These are phyloP conservation scores for Plasmodium cynomolgi DNA, from an alignment of 169 alveolate genomes.

Conservation along the genomic window DNA sequence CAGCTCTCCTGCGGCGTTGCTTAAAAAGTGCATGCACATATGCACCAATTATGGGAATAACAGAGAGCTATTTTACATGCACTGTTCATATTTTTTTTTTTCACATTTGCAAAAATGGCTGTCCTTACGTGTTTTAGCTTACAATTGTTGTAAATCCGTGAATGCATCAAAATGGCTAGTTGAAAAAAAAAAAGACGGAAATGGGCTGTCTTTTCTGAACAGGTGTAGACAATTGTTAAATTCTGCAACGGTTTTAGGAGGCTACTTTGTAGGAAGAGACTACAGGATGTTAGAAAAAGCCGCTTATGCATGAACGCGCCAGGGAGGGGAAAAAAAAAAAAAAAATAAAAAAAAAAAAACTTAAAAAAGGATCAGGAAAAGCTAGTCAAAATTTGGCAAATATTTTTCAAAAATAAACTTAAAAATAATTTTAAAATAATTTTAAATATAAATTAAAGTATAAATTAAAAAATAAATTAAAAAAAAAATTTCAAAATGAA, in stretches of 20 bases:
- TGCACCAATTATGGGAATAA: not conserved
- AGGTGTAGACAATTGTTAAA: not conserved
- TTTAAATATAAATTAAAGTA: not conserved
- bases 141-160: not conserved
- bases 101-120: not conserved
- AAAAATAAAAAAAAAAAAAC: not conserved
- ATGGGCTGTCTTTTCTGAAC: not conserved
- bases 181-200: not conserved
- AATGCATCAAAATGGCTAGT: constrained; percentile 36
- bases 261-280: constrained; percentile 2
- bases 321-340: constrained; percentile 19
- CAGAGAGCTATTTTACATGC: constrained; percentile 36
- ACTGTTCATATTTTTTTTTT: constrained; percentile 28
- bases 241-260: not conserved
- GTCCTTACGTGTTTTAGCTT: not conserved
- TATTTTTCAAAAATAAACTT: not conserved
- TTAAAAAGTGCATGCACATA: not conserved
- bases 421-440: not conserved
- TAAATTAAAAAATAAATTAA: not conserved
- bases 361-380: not conserved
- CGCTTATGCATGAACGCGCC: constrained; percentile 2
- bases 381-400: not conserved
- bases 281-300: not conserved
- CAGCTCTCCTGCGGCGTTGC: not conserved
- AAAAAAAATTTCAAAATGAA: not conserved